phyloP scores from a whole-genome alignment of 2,329 filamentous ascomycete species.

The Dothistroma pini region DNA sequence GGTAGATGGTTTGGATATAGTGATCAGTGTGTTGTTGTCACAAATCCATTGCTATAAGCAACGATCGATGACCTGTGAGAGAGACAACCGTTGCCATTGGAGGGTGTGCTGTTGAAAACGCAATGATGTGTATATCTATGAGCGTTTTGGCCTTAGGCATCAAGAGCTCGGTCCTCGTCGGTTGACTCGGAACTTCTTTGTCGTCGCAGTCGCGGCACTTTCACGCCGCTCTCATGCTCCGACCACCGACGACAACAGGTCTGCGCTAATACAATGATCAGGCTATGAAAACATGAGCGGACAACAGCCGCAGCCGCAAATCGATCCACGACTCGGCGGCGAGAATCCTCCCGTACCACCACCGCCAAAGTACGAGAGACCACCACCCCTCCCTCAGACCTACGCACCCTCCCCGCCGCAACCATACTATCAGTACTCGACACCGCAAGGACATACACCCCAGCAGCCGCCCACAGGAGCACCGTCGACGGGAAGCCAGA shows the following conservation, averaged over 20 bases:
- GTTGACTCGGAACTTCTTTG: background rate
- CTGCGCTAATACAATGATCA: background rate
- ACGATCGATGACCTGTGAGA: too few relatives aligned
- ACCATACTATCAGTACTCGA: conserved; percentile 26
- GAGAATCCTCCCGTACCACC: background rate
- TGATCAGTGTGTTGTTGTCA: background rate
- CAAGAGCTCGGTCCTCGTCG: too few relatives aligned
- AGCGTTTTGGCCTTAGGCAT: too few relatives aligned
- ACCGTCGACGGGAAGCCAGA: conserved; percentile 19
- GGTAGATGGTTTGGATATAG: background rate
- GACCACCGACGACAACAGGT: background rate
- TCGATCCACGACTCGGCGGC: conserved; percentile 2
- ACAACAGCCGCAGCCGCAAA: background rate
- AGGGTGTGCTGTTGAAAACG: too few relatives aligned
- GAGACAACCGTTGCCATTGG: too few relatives aligned
- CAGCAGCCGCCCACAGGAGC: conserved; percentile 16
- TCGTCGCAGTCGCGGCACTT: background rate
- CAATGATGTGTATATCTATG: too few relatives aligned
- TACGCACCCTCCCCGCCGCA: conserved; percentile 15
- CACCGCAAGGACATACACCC: conserved; percentile 16
- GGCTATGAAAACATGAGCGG: background rate
- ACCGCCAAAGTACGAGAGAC: conserved; percentile 1
- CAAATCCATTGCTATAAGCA: background rate
- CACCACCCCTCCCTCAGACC: background rate
- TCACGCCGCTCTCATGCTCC: background rate